Base-by-base conservation (phyloP, 768 basidiomycete genomes). In the Tulasnella sp. region DNA sequence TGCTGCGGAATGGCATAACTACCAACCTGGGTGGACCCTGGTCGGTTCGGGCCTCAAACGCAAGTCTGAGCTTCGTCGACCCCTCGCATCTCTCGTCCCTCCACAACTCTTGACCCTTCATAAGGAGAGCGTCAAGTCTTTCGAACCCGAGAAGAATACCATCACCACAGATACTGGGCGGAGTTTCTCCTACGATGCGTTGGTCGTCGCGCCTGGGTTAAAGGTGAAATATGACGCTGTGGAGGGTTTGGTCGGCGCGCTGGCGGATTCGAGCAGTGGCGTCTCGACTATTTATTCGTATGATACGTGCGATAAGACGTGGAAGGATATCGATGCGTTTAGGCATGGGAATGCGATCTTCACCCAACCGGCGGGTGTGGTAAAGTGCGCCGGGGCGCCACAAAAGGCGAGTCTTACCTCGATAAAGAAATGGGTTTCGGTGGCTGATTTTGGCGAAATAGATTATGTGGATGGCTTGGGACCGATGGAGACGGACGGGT, bases 381-480 rank as follows among this genome's bases (percentile, higher is more conserved):
- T 99, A 68, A 99, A 99, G 72, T 98, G 94, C 69, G 87, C 93
- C 8, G 75, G 74, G 27, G 73, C 68, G 17, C 69, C 69, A 17
- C 69, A 66, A 86, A 90, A 74, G 88, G 88, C 87, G 66, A 64
- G 70, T 60, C 23, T 55, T 55, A 13, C 30, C 8, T 27, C n/a
- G 45, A 19, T 27, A 19, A 21, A 19, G 45, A 10, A 27, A 27
- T 5, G 10, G n/a, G 45, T 48, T 5, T 7, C 7, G n/a, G 45
- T 48, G n/a, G 45, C n/a, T 32, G n/a, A 52, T 52, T 9, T 27
- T 32, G 51, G 19, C 5, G 19, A 48, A 7, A 9, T 44, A 94
- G 72, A 87, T 93, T 56, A 92, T 95, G 88, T 95, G 91, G 90
- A 90, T 92, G 87, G 87, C 88, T 48, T 91, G 88, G 88, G 88